Evolutionary conservation across 306 rosid genomes (phyloP).

Genomic region (Lithocarpus polystachyus): DNA sequence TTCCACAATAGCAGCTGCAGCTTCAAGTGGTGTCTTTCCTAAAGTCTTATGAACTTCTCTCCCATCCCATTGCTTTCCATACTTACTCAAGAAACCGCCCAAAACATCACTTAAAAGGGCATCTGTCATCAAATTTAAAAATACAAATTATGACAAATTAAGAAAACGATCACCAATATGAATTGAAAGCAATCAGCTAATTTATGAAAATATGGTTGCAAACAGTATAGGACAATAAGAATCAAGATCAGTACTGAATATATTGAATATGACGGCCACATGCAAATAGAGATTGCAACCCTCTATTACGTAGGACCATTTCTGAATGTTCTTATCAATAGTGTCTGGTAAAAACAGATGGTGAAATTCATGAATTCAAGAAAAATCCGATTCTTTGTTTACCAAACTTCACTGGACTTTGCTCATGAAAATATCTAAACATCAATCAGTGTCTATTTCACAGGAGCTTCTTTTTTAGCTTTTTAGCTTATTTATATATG

Average conservation of each 20-base stretch:
- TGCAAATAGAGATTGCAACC: neutral
- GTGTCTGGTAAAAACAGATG: neutral
- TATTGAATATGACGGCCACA: neutral
- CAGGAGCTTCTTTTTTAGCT: too few relatives aligned
- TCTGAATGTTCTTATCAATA: neutral
- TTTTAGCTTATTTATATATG: too few relatives aligned
- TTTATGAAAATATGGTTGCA: neutral
- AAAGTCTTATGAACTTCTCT: constrained; percentile 60
- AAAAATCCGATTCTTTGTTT: neutral
- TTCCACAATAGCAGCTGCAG: constrained; percentile 60
- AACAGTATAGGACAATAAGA: neutral
- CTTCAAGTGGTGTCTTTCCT: constrained; percentile 75
- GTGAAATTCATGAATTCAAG: neutral
- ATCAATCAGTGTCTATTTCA: neutral
- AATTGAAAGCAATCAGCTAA: neutral
- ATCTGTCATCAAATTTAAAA: constrained; percentile 39
- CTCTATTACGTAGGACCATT: neutral
- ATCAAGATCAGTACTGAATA: neutral
- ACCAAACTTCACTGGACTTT: neutral
- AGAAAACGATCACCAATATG: neutral
- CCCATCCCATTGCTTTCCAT: constrained; percentile 91
- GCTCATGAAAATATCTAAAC: neutral
- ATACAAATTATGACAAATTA: neutral
- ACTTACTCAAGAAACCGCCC: constrained; percentile 47
- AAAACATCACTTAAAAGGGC: constrained; percentile 62